Evolutionary conservation across 1,139 yeast species (phyloP).

Genomic region (Geotrichum citri-aurantii): DNA sequence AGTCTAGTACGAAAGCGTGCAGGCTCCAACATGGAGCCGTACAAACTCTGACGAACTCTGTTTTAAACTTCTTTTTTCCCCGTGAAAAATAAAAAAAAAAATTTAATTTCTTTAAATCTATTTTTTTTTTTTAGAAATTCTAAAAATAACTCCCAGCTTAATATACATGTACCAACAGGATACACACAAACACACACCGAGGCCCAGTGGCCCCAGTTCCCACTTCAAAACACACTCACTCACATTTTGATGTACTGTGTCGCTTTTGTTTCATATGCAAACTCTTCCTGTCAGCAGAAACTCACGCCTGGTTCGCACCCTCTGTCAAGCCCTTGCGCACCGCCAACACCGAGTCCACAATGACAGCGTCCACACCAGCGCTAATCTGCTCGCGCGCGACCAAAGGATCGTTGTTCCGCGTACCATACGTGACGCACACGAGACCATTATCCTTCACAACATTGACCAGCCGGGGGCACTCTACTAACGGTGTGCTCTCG

Average conservation of each 20-base stretch:
- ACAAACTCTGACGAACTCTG: background rate
- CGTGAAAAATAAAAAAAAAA: background rate
- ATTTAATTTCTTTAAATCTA: background rate
- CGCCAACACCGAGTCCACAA: conserved; percentile 90
- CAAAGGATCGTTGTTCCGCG: conserved; percentile 76
- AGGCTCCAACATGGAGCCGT: background rate
- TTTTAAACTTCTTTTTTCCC: background rate
- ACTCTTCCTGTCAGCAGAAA: background rate
- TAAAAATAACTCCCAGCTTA: background rate
- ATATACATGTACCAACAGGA: background rate
- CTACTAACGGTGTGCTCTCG: conserved; percentile 77
- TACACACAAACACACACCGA: too few species aligned
- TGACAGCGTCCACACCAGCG: conserved; percentile 96
- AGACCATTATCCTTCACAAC: conserved; percentile 87
- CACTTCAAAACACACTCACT: too few species aligned
- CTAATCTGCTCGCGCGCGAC: conserved; percentile 81
- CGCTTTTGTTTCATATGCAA: too few species aligned
- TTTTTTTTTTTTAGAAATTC: background rate
- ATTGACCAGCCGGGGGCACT: conserved; percentile 81
- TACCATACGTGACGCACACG: conserved; percentile 91
- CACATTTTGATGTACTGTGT: too few species aligned
- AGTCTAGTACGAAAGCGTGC: background rate
- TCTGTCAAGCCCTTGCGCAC: conserved; percentile 70
- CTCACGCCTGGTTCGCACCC: background rate
- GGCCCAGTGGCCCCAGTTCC: too few species aligned